Evolutionary conservation across 176 grass and related monocot species (phyloP).

Genomic region (Stipa capillata): DNA sequence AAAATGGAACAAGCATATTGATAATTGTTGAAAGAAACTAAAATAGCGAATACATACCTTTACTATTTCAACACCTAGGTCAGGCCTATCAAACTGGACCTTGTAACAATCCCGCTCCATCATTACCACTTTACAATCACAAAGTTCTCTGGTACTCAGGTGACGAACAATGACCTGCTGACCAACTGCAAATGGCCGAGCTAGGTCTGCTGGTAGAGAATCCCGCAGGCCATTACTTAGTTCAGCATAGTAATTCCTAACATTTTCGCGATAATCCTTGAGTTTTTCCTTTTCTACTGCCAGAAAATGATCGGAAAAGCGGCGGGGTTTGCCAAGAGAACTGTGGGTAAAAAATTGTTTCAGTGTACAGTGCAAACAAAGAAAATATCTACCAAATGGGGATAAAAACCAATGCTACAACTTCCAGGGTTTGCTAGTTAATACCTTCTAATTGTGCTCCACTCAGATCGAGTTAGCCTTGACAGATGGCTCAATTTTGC

Average conservation of each 20-base stretch:
- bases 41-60: slow-evolving; percentile 42
- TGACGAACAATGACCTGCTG: slow-evolving; percentile 50
- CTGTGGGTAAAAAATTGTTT: slow-evolving; percentile 25
- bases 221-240: slow-evolving; percentile 29
- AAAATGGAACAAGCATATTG: not conserved
- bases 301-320: slow-evolving; percentile 48
- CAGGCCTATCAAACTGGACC: slow-evolving; percentile 54
- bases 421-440: not conserved
- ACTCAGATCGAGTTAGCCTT: slow-evolving; percentile 53
- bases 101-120: slow-evolving; percentile 31
- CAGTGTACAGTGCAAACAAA: slow-evolving; percentile 3
- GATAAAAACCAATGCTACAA: not conserved
- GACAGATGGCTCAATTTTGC: slow-evolving; percentile 45
- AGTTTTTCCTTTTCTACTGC: slow-evolving; percentile 53
- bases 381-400: not conserved
- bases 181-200: slow-evolving; percentile 55
- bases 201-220: slow-evolving; percentile 52
- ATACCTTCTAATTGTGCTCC: slow-evolving; percentile 65
- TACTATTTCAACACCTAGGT: slow-evolving; percentile 34
- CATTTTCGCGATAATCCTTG: slow-evolving; percentile 45
- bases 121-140: slow-evolving; percentile 41
- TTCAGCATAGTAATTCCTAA: slow-evolving; percentile 46
- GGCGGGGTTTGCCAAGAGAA: slow-evolving; percentile 70
- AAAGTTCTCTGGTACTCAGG: slow-evolving; percentile 56
- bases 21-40: not conserved